Evolutionary conservation across 768 basidiomycete genomes (phyloP).

Genomic region (Infundibulicybe gibba): DNA sequence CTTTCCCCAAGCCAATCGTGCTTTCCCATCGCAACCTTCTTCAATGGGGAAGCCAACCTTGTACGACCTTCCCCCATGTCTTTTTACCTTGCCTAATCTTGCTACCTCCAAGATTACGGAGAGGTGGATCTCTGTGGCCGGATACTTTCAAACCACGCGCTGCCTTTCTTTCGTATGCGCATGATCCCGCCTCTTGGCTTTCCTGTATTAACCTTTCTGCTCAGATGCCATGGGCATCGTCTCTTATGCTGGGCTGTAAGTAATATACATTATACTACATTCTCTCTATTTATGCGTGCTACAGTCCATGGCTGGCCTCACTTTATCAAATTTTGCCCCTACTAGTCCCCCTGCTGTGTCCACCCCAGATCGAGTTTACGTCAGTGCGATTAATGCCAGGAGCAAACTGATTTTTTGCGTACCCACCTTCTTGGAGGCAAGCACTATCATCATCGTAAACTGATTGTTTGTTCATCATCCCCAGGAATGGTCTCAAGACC

Average conservation of each 20-base stretch:
- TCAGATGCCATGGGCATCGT: slow-evolving; percentile 16
- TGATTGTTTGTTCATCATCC: not conserved
- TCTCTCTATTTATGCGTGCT: not conserved
- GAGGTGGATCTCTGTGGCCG: slow-evolving; percentile 19
- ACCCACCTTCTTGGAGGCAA: slow-evolving; percentile 16
- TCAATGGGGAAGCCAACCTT: slow-evolving; percentile 14
- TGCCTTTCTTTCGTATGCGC: slow-evolving; percentile 17
- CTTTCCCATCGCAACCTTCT: slow-evolving; percentile 10
- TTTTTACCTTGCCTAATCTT: not conserved
- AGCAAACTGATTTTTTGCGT: slow-evolving; percentile 17
- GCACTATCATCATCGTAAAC: not conserved
- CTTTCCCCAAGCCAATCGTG: slow-evolving; percentile 12
- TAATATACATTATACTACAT: not conserved
- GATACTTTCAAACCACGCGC: slow-evolving; percentile 13
- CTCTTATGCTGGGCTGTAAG: slow-evolving; percentile 13
- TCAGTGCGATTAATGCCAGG: slow-evolving; percentile 11
- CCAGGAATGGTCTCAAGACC: slow-evolving; percentile 8
- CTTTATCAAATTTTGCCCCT: slow-evolving; percentile 10
- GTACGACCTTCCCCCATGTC: slow-evolving; percentile 2
- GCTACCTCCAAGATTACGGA: slow-evolving; percentile 12
- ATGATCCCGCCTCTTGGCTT: not conserved
- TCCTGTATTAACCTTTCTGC: not conserved
- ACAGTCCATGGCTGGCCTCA: slow-evolving; percentile 12
- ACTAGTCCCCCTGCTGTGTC: slow-evolving; percentile 11
- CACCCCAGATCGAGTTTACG: slow-evolving; percentile 17